Conservation (phyloP, 1,284 basidiomycete species). For the Leccinum pachyderme region DNA sequence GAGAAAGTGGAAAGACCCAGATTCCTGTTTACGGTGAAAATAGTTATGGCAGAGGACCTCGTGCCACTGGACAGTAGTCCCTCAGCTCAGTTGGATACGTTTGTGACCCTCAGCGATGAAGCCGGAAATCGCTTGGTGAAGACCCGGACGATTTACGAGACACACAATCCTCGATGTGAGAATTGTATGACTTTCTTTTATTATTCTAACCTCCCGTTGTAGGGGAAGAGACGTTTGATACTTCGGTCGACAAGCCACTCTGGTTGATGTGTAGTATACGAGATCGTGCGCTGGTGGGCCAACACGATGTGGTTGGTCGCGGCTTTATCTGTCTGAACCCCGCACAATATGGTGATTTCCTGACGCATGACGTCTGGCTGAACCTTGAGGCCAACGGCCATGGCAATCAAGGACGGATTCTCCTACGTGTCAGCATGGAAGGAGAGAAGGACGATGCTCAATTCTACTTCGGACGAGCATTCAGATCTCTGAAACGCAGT, state of each 20-base stretch:
- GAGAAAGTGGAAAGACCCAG: slow-evolving; percentile 61
- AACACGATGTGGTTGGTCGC: slow-evolving; percentile 89
- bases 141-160: slow-evolving; percentile 95
- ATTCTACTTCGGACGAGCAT: slow-evolving; percentile 96
- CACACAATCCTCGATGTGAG: slow-evolving; percentile 84
- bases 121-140: slow-evolving; percentile 89
- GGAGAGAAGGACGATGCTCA: slow-evolving; percentile 97
- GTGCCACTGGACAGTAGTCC: slow-evolving; percentile 70
- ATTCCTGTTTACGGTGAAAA: slow-evolving; percentile 93
- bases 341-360: slow-evolving; percentile 82
- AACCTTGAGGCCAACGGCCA: slow-evolving; percentile 70
- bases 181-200: slow-evolving; percentile 12
- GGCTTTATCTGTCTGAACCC: slow-evolving; percentile 94
- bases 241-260: slow-evolving; percentile 84
- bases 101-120: slow-evolving; percentile 93
- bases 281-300: slow-evolving; percentile 85
- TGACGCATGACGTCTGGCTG: slow-evolving; percentile 91
- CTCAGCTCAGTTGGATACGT: slow-evolving; percentile 79
- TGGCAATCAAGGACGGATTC: slow-evolving; percentile 67
- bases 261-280: slow-evolving; percentile 98
- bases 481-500: slow-evolving; percentile 90
- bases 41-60: slow-evolving; percentile 86
- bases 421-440: slow-evolving; percentile 95
- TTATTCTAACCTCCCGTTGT: slow-evolving; percentile 3
- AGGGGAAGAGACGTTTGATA: slow-evolving; percentile 98